Base-by-base conservation (phyloP, 495 filamentous ascomycete species). In the Penicillium egyptiacum region DNA sequence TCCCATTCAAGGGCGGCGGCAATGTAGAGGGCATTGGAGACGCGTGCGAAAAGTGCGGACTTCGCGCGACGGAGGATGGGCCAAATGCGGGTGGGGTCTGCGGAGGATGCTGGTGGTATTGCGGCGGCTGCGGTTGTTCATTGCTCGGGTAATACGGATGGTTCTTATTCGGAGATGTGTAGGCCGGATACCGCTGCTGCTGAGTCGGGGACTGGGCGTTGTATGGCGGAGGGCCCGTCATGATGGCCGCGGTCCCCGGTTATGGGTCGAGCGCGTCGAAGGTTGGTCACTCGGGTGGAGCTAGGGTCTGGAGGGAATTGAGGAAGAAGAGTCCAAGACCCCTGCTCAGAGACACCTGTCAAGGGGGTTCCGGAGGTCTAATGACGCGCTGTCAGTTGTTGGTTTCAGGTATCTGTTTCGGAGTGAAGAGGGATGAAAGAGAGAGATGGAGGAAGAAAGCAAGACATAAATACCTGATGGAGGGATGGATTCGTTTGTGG, bases 61-160 rank as follows among this genome's bases (percentile, higher is more conserved):
- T 85, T 74, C 59, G 81, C 41, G 80, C 65, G 60, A 80, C 67
- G 55, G 84, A 79, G 56, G 80, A 79, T 39, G 85, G 76, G 22
- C 65, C 75, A 67, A 69, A 85, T 71, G 66, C 76, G 65, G 66
- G 82, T 54, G 72, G 81, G 58, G 67, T 83, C 73, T 69, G 85
- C 67, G 66, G 86, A 75, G 66, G 82, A 54, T 71, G 74, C 35
- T 72, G 73, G 28, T 70, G 76, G 64, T 85, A 86, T 55, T 75
- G 66, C n/a, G 53, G 62, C 10, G 56, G 61, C 25, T 67, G 62
- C 14, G 56, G 61, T 35, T 64, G 66, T 20, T 81, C 84, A 75
- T 84, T 85, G 71, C 80, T 84, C 58, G 81, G 80, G 62, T 80
- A 77, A 44, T 69, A 78, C 35, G 72, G 66, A 60, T 76, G 81